Conservation (phyloP, 441 rosid species). For the Jatropha podagrica region DNA sequence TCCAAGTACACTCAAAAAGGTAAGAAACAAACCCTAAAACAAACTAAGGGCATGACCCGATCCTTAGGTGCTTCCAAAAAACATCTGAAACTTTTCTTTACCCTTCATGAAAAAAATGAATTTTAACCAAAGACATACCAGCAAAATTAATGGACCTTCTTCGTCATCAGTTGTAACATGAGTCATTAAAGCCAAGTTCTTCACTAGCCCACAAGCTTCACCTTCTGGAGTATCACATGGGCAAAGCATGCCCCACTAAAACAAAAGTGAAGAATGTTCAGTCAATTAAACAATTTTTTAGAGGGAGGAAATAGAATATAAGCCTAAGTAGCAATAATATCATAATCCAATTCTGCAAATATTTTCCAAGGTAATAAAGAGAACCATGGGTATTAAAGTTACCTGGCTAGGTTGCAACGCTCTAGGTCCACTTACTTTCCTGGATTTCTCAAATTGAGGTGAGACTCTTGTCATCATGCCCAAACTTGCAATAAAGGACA, state of each 20-base stretch:
- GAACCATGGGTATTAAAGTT: slow-evolving; percentile 15
- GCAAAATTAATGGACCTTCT: slow-evolving; percentile 77
- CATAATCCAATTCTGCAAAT: slow-evolving; percentile 7
- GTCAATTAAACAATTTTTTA: neutral
- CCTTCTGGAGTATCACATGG: slow-evolving; percentile 99
- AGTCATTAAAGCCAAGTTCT: slow-evolving; percentile 98
- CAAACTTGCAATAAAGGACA: slow-evolving; percentile 79
- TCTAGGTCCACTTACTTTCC: slow-evolving; percentile 99
- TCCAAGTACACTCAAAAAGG: neutral
- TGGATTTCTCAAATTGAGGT: slow-evolving; percentile 97
- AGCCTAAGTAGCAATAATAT: slow-evolving; percentile 9
- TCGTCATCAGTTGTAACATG: slow-evolving; percentile 98
- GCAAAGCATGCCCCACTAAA: slow-evolving; percentile 99
- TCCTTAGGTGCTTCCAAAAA: neutral
- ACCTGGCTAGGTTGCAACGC: slow-evolving; percentile 99
- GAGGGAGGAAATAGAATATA: slow-evolving; percentile 7
- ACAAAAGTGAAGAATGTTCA: slow-evolving; percentile 23
- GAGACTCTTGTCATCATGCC: slow-evolving; percentile 82
- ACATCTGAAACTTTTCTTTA: neutral
- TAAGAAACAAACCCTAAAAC: neutral
- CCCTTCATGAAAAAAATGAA: neutral
- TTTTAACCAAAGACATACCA: slow-evolving; percentile 46
- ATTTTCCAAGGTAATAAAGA: slow-evolving; percentile 12
- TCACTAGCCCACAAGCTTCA: slow-evolving; percentile 96
- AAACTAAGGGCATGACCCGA: neutral